Conservation (phyloP, 2,329 filamentous ascomycete genomes). For the Colletotrichum liaoningense region DNA sequence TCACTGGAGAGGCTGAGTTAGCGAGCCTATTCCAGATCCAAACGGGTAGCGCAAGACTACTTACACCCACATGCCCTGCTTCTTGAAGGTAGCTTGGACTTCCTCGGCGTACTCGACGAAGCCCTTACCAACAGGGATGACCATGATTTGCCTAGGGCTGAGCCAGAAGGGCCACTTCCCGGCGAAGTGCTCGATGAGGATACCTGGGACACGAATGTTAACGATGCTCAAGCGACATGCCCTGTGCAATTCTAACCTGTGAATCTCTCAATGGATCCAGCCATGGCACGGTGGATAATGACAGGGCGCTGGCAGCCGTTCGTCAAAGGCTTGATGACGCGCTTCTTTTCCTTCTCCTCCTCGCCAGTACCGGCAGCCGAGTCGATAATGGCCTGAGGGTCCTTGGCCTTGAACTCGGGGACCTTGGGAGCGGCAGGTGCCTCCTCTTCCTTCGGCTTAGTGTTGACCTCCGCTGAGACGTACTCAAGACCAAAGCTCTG, state of each 20-base stretch:
- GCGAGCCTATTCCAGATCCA: background rate
- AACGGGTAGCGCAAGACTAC: slow-evolving; percentile 53
- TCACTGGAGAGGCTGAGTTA: slow-evolving; percentile 50
- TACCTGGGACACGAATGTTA: slow-evolving; percentile 69
- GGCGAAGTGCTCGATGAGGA: slow-evolving; percentile 85
- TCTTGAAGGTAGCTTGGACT: slow-evolving; percentile 75
- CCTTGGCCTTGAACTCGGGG: slow-evolving; percentile 48
- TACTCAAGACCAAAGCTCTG: slow-evolving; percentile 85
- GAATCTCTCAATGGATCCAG: slow-evolving; percentile 68
- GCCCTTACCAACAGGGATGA: slow-evolving; percentile 72
- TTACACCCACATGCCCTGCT: slow-evolving; percentile 72
- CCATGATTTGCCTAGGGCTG: slow-evolving; percentile 80
- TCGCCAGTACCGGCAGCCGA: slow-evolving; percentile 56
- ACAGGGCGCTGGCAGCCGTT: slow-evolving; percentile 82
- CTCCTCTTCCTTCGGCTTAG: slow-evolving; percentile 48
- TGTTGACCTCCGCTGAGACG: slow-evolving; percentile 73
- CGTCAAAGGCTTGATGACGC: slow-evolving; percentile 62
- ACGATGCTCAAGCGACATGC: background rate
- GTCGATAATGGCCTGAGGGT: slow-evolving; percentile 42
- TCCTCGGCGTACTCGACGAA: slow-evolving; percentile 81
- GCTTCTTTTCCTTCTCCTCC: slow-evolving; percentile 51
- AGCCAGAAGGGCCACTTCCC: slow-evolving; percentile 94
- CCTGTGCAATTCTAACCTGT: slow-evolving; percentile 35
- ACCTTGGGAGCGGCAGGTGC: slow-evolving; percentile 41
- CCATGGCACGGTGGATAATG: slow-evolving; percentile 90